Percentiles rank a stretch among this genome's conserved stretches.
Conservation (phyloP, 2,329 filamentous ascomycete genomes). For the Botryosphaeria agaves region DNA sequence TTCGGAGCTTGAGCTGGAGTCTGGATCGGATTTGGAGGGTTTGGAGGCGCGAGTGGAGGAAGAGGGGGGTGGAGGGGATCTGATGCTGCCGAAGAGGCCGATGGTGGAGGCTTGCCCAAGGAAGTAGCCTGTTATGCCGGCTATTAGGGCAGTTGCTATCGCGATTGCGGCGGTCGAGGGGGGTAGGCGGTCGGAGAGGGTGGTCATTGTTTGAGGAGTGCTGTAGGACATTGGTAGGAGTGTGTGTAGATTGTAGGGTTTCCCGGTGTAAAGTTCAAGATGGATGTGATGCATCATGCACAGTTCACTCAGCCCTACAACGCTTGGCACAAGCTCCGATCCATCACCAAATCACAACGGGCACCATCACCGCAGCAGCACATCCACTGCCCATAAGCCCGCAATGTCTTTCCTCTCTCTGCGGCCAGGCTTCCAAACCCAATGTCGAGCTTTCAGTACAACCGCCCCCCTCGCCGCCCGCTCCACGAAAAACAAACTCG, state of each 20-base stretch:
- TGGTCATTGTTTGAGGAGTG: no score
- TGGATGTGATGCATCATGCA: no score
- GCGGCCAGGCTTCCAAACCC: background rate
- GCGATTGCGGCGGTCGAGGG: conserved; percentile 43
- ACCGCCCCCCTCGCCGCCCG: background rate
- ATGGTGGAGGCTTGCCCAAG: conserved; percentile 47
- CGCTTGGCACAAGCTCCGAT: no score
- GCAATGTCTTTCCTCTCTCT: background rate
- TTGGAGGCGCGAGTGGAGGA: conserved; percentile 7
- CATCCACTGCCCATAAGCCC: conserved; percentile 12
- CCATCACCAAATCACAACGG: conserved; percentile 11
- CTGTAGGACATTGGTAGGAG: no score
- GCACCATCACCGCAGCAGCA: conserved; percentile 12
- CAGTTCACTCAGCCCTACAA: no score
- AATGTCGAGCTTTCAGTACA: background rate
- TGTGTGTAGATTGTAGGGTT: no score
- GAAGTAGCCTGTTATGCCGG: conserved; percentile 62
- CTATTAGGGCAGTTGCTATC: conserved; percentile 55
- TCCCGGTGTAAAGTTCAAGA: no score
- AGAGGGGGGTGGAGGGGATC: no score
- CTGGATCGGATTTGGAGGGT: conserved; percentile 9
- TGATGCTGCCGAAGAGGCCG: conserved; percentile 50
- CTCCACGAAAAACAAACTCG: conserved; percentile 1
- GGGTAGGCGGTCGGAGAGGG: conserved; percentile 20
- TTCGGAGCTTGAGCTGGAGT: conserved; percentile 14